phyloP scores from a whole-genome alignment of 83 land plant species.

The Picea mariana region DNA sequence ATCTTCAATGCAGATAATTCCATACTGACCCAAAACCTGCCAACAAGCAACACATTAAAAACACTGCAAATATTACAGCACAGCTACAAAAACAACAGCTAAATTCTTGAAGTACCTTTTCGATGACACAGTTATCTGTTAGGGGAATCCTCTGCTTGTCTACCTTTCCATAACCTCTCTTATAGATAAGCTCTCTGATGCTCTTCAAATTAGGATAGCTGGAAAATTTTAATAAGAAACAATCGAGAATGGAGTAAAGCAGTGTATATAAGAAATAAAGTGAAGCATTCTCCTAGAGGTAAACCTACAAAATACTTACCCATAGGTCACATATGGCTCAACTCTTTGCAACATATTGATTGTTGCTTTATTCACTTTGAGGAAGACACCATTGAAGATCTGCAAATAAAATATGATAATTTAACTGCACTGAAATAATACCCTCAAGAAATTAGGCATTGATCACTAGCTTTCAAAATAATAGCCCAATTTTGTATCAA shows the following conservation, averaged over 20 bases:
- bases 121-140: conserved; percentile 46
- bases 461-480: no score
- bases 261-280: not conserved
- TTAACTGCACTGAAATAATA: not conserved
- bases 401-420: conserved; percentile 16
- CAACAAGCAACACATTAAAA: not conserved
- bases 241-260: not conserved
- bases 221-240: conserved; percentile 2
- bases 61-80: not conserved
- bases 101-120: conserved; percentile 28
- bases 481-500: no score
- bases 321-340: no score
- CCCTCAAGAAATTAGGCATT: no score
- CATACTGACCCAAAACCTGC: not conserved
- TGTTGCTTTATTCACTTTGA: conserved; percentile 6
- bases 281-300: not conserved
- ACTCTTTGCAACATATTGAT: no score
- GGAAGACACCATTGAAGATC: conserved; percentile 89
- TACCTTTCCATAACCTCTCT: no score
- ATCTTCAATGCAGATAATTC: no score
- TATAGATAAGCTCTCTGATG: no score
- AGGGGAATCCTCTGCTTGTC: conserved; percentile 11
- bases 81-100: not conserved
- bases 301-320: not conserved
- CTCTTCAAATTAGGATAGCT: conserved; percentile 58